Evolutionary conservation across 345 rosid genomes (phyloP).

Genomic region (Alliaria petiolata): DNA sequence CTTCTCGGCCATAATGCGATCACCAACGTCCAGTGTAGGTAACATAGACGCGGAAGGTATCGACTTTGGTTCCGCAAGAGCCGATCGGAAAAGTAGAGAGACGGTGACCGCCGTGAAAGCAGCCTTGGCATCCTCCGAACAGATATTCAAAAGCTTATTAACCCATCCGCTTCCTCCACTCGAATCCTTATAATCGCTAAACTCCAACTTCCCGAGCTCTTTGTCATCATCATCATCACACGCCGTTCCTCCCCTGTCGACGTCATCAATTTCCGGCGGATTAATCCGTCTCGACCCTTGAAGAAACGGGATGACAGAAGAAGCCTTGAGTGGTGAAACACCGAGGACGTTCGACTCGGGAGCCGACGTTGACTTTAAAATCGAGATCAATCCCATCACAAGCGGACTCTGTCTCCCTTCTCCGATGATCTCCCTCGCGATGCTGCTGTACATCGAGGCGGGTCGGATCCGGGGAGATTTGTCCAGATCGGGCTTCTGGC

Average conservation of each 20-base stretch:
- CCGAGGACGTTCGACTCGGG: constrained; percentile 44
- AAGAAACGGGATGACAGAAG: constrained; percentile 59
- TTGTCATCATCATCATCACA: constrained; percentile 14
- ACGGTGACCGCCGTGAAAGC: constrained; percentile 81
- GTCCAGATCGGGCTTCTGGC: constrained; percentile 35
- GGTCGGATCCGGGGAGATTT: constrained; percentile 23
- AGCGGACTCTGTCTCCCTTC: constrained; percentile 40
- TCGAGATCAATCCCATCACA: constrained; percentile 49
- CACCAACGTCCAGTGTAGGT: constrained; percentile 83
- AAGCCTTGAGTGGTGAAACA: constrained; percentile 51
- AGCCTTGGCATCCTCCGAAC: constrained; percentile 88
- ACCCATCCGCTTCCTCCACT: constrained; percentile 56
- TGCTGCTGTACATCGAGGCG: constrained; percentile 31
- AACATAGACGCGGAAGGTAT: constrained; percentile 82
- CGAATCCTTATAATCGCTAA: constrained; percentile 31
- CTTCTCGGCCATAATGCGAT: constrained; percentile 88
- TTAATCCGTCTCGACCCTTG: constrained; percentile 57
- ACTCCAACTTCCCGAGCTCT: constrained; percentile 15
- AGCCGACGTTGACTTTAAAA: constrained; percentile 55
- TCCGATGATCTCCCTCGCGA: constrained; percentile 49
- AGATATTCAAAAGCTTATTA: constrained; percentile 43
- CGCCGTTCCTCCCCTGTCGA: constrained; percentile 48
- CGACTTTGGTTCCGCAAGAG: constrained; percentile 83
- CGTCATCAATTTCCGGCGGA: constrained; percentile 32
- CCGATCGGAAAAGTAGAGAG: constrained; percentile 64